These are phyloP conservation scores for Kodamaea nitidulidarum DNA, from an alignment of 805 yeast genomes.

Conservation along the genomic window DNA sequence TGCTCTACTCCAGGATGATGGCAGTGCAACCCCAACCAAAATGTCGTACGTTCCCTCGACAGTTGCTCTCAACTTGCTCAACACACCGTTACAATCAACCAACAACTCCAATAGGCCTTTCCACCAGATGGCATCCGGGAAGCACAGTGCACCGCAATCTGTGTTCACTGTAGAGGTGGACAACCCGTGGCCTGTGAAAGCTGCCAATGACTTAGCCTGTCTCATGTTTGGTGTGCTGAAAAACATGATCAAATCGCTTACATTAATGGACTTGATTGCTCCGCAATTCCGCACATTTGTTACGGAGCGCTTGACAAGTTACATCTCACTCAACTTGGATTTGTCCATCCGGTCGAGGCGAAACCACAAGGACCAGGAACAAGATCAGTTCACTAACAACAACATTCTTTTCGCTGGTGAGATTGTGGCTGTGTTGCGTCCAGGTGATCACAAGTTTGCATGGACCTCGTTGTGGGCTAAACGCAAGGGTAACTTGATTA, in stretches of 20 bases:
- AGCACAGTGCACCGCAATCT: constrained; percentile 73
- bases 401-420: constrained; percentile 76
- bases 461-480: constrained; percentile 95
- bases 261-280: constrained; percentile 73
- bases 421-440: constrained; percentile 71
- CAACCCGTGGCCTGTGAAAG: constrained; percentile 75
- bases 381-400: constrained; percentile 17
- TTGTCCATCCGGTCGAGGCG: constrained; percentile 16
- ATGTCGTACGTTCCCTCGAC: constrained; percentile 10
- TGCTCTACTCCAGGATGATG: constrained; percentile 12
- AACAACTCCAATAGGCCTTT: constrained; percentile 41
- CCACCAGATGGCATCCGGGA: constrained; percentile 65
- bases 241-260: constrained; percentile 54
- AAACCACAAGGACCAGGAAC: constrained; percentile 10
- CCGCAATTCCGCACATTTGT: constrained; percentile 73
- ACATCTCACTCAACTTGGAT: constrained; percentile 14
- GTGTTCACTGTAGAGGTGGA: constrained; percentile 73
- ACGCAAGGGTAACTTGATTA: constrained; percentile 60
- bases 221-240: constrained; percentile 79
- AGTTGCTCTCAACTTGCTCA: constrained; percentile 27
- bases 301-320: constrained; percentile 46
- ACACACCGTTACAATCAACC: constrained; percentile 3
- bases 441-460: constrained; percentile 57
- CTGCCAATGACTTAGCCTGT: constrained; percentile 88
- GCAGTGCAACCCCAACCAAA: constrained; percentile 17